Evolutionary conservation across 345 rosid species (phyloP), one percentile per base, ranked within the genome.

Genomic region (Iberis pinnata): DNA sequence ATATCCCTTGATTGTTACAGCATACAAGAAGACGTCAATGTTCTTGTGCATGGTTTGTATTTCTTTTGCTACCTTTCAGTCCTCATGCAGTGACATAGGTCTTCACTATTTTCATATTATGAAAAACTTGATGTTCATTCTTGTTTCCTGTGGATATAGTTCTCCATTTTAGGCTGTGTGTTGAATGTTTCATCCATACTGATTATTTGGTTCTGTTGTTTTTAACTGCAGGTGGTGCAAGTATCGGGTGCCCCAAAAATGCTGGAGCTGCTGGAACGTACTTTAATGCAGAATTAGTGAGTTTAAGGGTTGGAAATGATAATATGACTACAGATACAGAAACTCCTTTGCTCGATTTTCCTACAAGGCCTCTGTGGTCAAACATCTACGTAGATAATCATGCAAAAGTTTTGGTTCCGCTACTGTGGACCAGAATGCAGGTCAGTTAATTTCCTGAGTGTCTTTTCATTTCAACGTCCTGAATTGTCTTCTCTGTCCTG

Each of bases 251-350:
- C 68, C 86, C 84, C 18, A 48, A 70, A 59, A 92, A 88, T 82
- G 75, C 96, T 65, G 98, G 98, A 64, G 96, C 95, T 32, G 98
- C 98, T 75, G 98, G 98, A 67, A 92, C 98, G 3, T 81, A 76
- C 49, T 92, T 87, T 50, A 83, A 92, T 81, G 86, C 84, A 58
- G 78, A 84, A 70, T 73, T 88, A 60, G 70, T 70, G 49, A 84
- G 98, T 75, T 71, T 92, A 65, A 78, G 90, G 63, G 95, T 92
- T 63, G 78, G 89, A 62, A 92, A 92, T 55, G 93, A 83, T 68
- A 76, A 84, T 46, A 54, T 81, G 65, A 78, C 88, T 12, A 92
- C 96, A 22, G 89, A 88, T 64, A 87, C 98, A 31, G 95, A 88
- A 63, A 92, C 98, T 42, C 95, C 96, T 60, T 73, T 88, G 73